A percentile compares a stretch with the other conserved stretches of the same genome.
Evolutionary conservation across 768 basidiomycete species (phyloP).

Genomic region (Hydnomerulius pinastri): DNA sequence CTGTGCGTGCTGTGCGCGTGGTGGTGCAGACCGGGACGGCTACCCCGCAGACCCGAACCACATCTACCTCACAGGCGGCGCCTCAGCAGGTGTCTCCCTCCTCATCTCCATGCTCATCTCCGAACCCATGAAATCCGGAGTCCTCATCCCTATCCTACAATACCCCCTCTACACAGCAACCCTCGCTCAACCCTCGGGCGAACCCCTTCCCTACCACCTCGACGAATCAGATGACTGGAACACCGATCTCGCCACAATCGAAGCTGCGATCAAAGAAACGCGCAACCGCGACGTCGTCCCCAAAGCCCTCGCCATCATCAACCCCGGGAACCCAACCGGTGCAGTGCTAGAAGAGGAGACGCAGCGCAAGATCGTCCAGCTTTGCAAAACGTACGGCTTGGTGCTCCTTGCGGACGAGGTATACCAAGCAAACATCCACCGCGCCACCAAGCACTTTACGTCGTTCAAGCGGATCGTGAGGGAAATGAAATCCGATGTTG

Average conservation of each 20-base stretch:
- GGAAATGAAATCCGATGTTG: slow-evolving; percentile 65
- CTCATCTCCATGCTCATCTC: slow-evolving; percentile 80
- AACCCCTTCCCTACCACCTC: slow-evolving; percentile 84
- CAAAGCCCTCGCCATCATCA: slow-evolving; percentile 94
- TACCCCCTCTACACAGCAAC: slow-evolving; percentile 98
- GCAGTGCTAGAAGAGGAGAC: slow-evolving; percentile 72
- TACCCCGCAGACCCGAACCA: slow-evolving; percentile 77
- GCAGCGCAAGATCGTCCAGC: slow-evolving; percentile 72
- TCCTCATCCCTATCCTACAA: slow-evolving; percentile 97
- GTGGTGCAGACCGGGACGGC: slow-evolving; percentile 78
- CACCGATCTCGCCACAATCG: slow-evolving; percentile 69
- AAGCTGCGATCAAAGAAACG: slow-evolving; percentile 66
- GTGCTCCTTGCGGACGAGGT: slow-evolving; percentile 97
- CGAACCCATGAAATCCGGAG: slow-evolving; percentile 58
- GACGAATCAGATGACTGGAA: slow-evolving; percentile 84
- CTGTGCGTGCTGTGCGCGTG: not conserved
- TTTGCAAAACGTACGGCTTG: slow-evolving; percentile 84
- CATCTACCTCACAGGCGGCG: slow-evolving; percentile 95
- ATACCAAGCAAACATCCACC: slow-evolving; percentile 94
- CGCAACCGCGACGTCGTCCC: slow-evolving; percentile 59
- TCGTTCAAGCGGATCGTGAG: slow-evolving; percentile 91
- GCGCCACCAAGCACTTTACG: slow-evolving; percentile 67
- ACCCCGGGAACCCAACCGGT: slow-evolving; percentile 98
- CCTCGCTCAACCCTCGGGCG: slow-evolving; percentile 82
- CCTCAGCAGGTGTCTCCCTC: slow-evolving; percentile 91